These are phyloP conservation scores for Ustilago vetiveriae DNA, from an alignment of 1,284 basidiomycete species.

Conservation along the genomic window DNA sequence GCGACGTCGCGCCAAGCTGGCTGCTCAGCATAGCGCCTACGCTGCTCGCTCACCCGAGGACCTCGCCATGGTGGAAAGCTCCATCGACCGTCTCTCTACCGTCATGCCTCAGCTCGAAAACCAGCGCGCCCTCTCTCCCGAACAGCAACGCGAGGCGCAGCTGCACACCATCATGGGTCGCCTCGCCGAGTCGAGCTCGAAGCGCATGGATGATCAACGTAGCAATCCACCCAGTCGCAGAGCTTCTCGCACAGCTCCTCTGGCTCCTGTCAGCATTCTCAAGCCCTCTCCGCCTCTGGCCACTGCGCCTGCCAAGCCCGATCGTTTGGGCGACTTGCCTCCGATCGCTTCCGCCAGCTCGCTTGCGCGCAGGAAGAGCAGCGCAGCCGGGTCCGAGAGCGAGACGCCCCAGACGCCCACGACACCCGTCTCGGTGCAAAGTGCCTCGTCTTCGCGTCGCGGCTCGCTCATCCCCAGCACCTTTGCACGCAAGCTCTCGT, in stretches of 20 bases:
- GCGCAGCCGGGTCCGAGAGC: not conserved
- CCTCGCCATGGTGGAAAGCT: conserved; percentile 46
- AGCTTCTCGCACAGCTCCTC: conserved; percentile 19
- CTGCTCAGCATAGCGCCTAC: conserved; percentile 45
- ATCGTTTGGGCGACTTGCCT: too few relatives aligned
- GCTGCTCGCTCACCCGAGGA: conserved; percentile 48
- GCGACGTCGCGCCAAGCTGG: conserved; percentile 43
- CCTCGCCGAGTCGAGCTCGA: conserved; percentile 21
- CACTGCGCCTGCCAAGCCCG: not conserved
- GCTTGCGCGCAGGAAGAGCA: too few relatives aligned
- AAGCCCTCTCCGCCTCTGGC: not conserved
- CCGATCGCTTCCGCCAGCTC: too few relatives aligned
- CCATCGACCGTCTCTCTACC: conserved; percentile 48
- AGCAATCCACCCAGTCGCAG: conserved; percentile 28
- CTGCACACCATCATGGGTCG: conserved; percentile 35
- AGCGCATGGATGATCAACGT: conserved; percentile 49
- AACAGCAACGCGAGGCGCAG: conserved; percentile 29
- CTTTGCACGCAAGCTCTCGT: conserved; percentile 35
- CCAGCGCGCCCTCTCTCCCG: conserved; percentile 45
- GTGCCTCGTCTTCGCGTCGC: conserved; percentile 17
- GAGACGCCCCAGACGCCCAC: conserved; percentile 21
- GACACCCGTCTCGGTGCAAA: conserved; percentile 11
- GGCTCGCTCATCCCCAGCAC: conserved; percentile 13
- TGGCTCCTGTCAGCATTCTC: conserved; percentile 1
- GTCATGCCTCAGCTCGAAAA: conserved; percentile 53